Evolutionary conservation across 352 stramenopile genomes (phyloP), one percentile per base, ranked within the genome.

Genomic region (Phytophthora macrochlamydospora): DNA sequence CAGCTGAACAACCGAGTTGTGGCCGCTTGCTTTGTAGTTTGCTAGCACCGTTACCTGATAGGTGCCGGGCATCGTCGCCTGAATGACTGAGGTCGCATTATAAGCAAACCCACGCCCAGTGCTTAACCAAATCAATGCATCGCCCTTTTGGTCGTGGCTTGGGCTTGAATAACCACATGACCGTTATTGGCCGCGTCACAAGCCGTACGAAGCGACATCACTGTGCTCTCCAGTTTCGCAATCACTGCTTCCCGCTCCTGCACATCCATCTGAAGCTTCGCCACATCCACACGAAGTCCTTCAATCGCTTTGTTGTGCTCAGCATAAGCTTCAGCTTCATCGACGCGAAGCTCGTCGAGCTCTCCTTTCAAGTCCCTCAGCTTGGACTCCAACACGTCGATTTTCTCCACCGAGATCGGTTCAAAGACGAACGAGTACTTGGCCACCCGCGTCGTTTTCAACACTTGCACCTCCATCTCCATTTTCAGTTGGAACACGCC

Each of bases 341-440:
- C 52, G 3, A 8, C 42, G 4, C 57, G 56, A 46, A 70, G 56
- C 13, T 11, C 9, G 3, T 65, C 18, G 1, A 68, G 2, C 29
- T 57, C 48, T 28, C 58, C 48, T 29, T 62, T 29, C 33, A 50
- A 38, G 6, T 68, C 61, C 8, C 61, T 46, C 49, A 68, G 28
- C 38, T 59, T 68, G n/a, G 60, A 62, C 53, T 68, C 52, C 8
- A 68, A 14, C 9, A 68, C 46, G 9, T 68, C 53, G 30, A 63
- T 58, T 18, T 32, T 53, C 12, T 62, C 45, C 18, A 65, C 8
- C 2, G 56, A 32, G 24, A 65, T 28, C 7, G 62, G 50, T 12
- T 70, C 42, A 12, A 70, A 35, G 14, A 37, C 30, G n/a, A 72
- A 51, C 0, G 11, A 40, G 43, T 72, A 72, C 9, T 30, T 67